Evolutionary conservation across 345 rosid species (phyloP), one percentile per base, ranked within the genome.

Genomic region (Ricinus communis): DNA sequence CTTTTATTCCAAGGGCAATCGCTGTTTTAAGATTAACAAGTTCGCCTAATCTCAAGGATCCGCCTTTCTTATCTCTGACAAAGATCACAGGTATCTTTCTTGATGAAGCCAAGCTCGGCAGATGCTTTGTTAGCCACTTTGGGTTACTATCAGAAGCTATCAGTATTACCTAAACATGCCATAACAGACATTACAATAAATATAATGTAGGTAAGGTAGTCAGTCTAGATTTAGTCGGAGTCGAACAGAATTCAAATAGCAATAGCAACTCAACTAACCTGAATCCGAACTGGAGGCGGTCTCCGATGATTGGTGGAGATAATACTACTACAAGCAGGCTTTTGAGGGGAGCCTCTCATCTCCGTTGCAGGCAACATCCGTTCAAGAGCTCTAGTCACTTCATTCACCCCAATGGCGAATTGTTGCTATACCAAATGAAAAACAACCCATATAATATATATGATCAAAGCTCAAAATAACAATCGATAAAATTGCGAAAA

Each of bases 371-470:
- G 77, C 33, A 74, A 62, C 96, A 90, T 92, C 38, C 88, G 71
- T 74, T 92, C 96, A n/a, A 92, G 89, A 71, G 68, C 76, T 55
- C 93, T 91, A 4, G 93, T 88, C n/a, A 92, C 96, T 57, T 92
- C 97, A 68, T 92, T 92, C 68, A 90, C 87, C 68, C 97, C 97
- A 73, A 92, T 78, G 5, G 97, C 83, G 54, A 92, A 81, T 88
- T 86, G 92, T 87, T 85, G 91, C 97, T 90, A 71, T 16, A 52
- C 8, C 40, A 71, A 15, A 45, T 4, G n/a, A 50, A 13, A 30
- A 31, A 55, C 13, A 19, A 24, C 21, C 56, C 72, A 62, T 14
- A 45, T 13, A 27, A 27, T 2, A 3, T 24, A 49, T 2, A n/a
- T 11, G 54, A 61, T 28, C 25, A 45, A 22, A 52, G 12, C 1